Conservation (phyloP, 495 filamentous ascomycete genomes). For the Darksidea phi region DNA sequence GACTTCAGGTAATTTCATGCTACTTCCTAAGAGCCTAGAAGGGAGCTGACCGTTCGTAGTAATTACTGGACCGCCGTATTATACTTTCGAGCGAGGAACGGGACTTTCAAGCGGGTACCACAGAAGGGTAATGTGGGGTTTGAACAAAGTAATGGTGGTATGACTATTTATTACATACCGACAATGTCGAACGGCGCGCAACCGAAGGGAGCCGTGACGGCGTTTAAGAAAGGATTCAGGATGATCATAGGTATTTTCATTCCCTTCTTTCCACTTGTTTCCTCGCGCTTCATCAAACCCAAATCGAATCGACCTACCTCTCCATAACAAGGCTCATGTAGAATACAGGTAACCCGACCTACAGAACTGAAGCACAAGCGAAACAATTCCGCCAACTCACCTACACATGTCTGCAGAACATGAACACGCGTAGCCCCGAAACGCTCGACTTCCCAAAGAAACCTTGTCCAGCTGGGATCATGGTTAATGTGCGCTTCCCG, state of each 20-base stretch:
- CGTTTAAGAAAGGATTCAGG: conserved; percentile 9
- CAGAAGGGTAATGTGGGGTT: conserved; percentile 2
- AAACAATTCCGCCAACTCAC: conserved; percentile 11
- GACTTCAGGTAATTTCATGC: neutral
- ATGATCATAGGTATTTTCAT: conserved; percentile 6
- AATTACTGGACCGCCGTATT: conserved; percentile 21
- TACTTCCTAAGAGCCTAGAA: neutral
- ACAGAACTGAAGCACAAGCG: conserved; percentile 1
- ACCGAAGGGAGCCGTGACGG: neutral
- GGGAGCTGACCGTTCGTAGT: neutral
- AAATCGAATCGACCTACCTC: too few relatives aligned
- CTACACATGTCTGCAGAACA: conserved; percentile 9
- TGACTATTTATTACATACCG: conserved; percentile 14
- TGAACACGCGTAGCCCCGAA: neutral
- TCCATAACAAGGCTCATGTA: neutral
- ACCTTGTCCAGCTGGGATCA: conserved; percentile 7
- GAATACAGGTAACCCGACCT: neutral
- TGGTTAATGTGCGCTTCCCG: conserved; percentile 7
- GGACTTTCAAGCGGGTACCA: conserved; percentile 10
- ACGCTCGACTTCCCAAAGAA: conserved; percentile 6
- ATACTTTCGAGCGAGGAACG: conserved; percentile 1
- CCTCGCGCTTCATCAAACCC: too few relatives aligned
- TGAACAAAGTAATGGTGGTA: conserved; percentile 1
- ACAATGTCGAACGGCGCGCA: neutral
- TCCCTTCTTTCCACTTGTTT: too few relatives aligned